Percentiles rank a stretch among this genome's conserved stretches.
phyloP scores from a whole-genome alignment of 176 grass and related monocot species.

The Tillandsia leiboldiana region DNA sequence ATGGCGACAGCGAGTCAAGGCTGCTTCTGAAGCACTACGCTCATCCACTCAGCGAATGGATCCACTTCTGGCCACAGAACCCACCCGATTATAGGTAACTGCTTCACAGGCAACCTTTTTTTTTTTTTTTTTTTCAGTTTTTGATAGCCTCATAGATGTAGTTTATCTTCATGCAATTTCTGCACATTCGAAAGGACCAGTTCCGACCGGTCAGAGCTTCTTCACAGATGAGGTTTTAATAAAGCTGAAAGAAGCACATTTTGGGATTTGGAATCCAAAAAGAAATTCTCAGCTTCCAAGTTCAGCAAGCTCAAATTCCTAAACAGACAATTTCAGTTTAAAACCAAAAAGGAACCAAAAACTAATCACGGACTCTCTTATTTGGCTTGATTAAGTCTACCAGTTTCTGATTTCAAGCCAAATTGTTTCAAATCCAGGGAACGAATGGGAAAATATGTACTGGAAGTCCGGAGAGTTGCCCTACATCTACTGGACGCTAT shows the following conservation, averaged over 20 bases:
- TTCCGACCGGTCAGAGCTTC: no score
- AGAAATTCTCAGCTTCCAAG: no score
- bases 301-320: no score
- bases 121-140: background rate
- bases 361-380: no score
- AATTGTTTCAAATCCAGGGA: constrained; percentile 35
- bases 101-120: background rate
- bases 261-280: no score
- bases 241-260: no score
- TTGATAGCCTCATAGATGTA: no score
- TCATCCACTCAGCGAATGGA: constrained; percentile 51
- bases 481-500: constrained; percentile 44
- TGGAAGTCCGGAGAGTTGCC: constrained; percentile 33
- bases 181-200: no score
- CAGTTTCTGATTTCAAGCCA: background rate
- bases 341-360: background rate
- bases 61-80: constrained; percentile 42
- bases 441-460: constrained; percentile 45
- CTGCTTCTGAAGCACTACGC: constrained; percentile 71
- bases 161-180: no score
- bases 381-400: no score
- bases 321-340: no score
- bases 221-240: no score
- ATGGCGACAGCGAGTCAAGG: constrained; percentile 30
- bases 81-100: constrained; percentile 53